Evolutionary conservation across 208 protist genomes (phyloP).

Genomic region (Trypanosoma caninum): DNA sequence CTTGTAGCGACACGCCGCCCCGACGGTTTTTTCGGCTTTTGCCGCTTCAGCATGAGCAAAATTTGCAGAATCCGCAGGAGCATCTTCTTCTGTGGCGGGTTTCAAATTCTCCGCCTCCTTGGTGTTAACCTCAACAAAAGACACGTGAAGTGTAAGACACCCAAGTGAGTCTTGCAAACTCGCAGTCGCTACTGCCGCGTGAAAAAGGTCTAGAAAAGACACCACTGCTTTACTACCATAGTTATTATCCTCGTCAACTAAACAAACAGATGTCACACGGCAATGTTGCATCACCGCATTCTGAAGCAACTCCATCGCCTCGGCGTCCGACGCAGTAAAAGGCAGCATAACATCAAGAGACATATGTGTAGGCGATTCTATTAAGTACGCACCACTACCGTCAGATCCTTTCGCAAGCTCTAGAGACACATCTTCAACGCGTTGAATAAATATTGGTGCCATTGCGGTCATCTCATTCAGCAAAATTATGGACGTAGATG

Average conservation of each 20-base stretch:
- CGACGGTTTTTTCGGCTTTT: background rate
- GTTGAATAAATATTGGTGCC: conserved; percentile 72
- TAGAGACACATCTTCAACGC: conserved; percentile 43
- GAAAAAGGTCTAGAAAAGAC: conserved; percentile 9
- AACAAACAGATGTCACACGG: background rate
- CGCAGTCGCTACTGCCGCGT: conserved; percentile 24
- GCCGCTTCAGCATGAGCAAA: background rate
- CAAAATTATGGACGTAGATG: conserved; percentile 62
- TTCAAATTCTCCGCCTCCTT: background rate
- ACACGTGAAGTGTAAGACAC: conserved; percentile 38
- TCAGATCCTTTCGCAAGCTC: background rate
- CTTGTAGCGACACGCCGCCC: conserved; percentile 13
- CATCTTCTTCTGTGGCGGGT: background rate
- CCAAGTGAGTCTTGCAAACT: conserved; percentile 61
- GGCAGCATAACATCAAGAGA: conserved; percentile 40
- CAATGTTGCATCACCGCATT: background rate
- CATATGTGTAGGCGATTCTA: conserved; percentile 23
- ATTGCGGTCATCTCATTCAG: conserved; percentile 66
- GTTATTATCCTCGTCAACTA: background rate
- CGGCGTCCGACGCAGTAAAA: conserved; percentile 32
- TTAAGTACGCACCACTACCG: conserved; percentile 1
- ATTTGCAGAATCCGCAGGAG: too few species aligned
- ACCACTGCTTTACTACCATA: background rate
- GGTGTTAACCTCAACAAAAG: conserved; percentile 6
- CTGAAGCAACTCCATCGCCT: conserved; percentile 27